Percentiles rank a stretch among this genome's conserved stretches.
Conservation (phyloP, 2,329 filamentous ascomycete species). For the Phyllosticta citriasiana region DNA sequence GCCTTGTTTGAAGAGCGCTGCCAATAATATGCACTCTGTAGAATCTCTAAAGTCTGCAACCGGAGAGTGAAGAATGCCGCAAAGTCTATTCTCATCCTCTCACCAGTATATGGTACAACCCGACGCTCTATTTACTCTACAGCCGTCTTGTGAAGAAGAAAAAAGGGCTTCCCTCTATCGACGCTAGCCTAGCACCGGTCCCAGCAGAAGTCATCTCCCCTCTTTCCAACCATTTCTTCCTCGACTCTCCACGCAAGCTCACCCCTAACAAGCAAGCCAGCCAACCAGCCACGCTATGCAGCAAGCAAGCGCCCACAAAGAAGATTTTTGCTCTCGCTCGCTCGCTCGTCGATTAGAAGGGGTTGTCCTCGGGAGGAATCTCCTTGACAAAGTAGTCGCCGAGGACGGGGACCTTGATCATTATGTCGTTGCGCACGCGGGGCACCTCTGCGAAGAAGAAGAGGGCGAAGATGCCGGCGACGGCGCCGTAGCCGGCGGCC, state of each 20-base stretch:
- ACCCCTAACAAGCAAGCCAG: not conserved
- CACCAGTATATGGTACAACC: not conserved
- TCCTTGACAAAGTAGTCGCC: slow-evolving; percentile 47
- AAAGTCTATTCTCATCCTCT: not conserved
- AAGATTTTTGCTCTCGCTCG: not conserved
- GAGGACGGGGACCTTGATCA: slow-evolving; percentile 50
- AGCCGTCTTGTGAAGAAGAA: not conserved
- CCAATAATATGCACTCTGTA: not conserved
- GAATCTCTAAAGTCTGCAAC: not conserved
- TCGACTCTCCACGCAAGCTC: not conserved
- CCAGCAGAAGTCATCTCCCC: not conserved
- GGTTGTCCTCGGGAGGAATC: slow-evolving; percentile 55
- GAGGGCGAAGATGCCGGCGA: slow-evolving; percentile 48
- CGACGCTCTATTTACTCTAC: not conserved
- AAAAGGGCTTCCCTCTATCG: not conserved
- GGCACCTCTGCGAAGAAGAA: slow-evolving; percentile 58
- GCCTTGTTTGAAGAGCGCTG: not conserved
- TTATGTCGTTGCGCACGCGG: slow-evolving; percentile 51
- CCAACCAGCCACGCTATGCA: not conserved
- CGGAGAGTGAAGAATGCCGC: not conserved
- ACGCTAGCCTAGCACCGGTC: not conserved
- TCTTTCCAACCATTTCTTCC: not conserved
- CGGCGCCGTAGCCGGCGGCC: slow-evolving; percentile 46
- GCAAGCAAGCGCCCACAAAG: not conserved
- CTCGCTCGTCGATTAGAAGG: slow-evolving; percentile 30